Evolutionary conservation across 2,329 filamentous ascomycete species (phyloP).

Genomic region (Epichloe bromicola): DNA sequence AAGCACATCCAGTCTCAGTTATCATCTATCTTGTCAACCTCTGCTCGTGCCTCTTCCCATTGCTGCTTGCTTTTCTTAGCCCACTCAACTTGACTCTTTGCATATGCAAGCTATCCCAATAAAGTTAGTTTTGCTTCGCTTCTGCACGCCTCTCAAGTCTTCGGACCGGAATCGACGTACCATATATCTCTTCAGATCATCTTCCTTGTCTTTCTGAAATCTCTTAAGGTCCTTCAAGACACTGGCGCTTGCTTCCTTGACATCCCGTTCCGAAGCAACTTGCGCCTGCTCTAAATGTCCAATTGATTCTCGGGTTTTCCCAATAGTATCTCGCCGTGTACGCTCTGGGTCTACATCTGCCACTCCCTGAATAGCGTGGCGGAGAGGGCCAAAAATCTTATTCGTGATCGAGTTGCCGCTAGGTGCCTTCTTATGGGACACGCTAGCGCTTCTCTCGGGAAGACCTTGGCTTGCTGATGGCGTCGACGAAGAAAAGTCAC

Average conservation of each 20-base stretch:
- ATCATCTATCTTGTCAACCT: conserved; percentile 78
- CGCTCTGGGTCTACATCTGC: conserved; percentile 93
- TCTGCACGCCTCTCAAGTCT: not conserved
- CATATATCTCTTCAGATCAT: conserved; percentile 89
- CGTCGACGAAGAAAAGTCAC: conserved; percentile 47
- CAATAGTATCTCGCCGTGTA: conserved; percentile 82
- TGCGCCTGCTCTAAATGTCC: conserved; percentile 81
- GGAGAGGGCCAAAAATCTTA: conserved; percentile 90
- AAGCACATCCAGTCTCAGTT: conserved; percentile 19
- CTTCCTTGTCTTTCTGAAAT: conserved; percentile 93
- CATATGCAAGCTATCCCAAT: conserved; percentile 63
- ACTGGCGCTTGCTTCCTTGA: conserved; percentile 80
- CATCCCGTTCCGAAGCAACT: conserved; percentile 76
- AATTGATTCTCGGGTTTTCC: conserved; percentile 85
- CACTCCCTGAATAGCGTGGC: conserved; percentile 90
- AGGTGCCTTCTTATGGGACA: conserved; percentile 60
- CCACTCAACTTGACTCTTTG: conserved; percentile 88
- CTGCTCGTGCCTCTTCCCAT: conserved; percentile 80
- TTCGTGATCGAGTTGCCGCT: conserved; percentile 85
- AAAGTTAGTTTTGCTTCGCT: conserved; percentile 11
- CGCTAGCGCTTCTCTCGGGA: conserved; percentile 38
- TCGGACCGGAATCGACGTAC: conserved; percentile 37
- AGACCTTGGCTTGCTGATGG: conserved; percentile 65
- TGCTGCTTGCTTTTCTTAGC: conserved; percentile 79
- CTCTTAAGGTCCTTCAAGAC: conserved; percentile 82